A percentile compares a stretch with the other conserved stretches of the same genome.
These are phyloP conservation scores for Neodidymelliopsis sp. DNA, from an alignment of 2,329 filamentous ascomycete species.

Conservation along the genomic window DNA sequence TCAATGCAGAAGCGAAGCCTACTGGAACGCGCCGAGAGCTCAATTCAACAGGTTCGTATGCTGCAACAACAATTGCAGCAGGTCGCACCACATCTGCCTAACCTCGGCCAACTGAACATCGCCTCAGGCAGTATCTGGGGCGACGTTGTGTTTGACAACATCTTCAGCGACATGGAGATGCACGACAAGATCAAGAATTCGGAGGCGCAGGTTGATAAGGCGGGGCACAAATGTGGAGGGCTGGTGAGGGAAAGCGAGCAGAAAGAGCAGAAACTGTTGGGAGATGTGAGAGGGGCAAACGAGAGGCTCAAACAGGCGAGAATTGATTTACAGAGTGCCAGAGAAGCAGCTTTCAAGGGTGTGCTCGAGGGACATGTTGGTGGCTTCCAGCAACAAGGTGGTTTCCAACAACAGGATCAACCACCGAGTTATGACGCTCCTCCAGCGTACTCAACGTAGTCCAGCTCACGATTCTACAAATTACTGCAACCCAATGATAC, in stretches of 20 bases:
- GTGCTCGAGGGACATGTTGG: constrained; percentile 24
- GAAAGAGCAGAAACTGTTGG: constrained; percentile 28
- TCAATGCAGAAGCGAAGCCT: constrained; percentile 64
- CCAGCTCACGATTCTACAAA: background rate
- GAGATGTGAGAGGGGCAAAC: constrained; percentile 42
- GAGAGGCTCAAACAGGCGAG: constrained; percentile 39
- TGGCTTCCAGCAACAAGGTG: constrained; percentile 1
- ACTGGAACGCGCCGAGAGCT: constrained; percentile 57
- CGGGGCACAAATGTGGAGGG: constrained; percentile 36
- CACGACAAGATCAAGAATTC: constrained; percentile 61
- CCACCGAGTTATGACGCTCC: constrained; percentile 10
- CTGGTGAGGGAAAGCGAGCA: constrained; percentile 47
- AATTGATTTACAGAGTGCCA: constrained; percentile 54
- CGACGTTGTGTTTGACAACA: constrained; percentile 64
- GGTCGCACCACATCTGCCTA: constrained; percentile 50
- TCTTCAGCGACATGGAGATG: constrained; percentile 62
- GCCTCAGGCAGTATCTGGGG: constrained; percentile 57
- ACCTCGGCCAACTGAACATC: constrained; percentile 53
- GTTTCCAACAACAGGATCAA: constrained; percentile 2
- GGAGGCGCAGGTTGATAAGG: constrained; percentile 40
- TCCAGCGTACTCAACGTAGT: constrained; percentile 8
- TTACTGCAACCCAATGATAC: too few species aligned
- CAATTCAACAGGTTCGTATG: constrained; percentile 51
- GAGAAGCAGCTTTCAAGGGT: constrained; percentile 54
- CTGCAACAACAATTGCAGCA: constrained; percentile 51